Percentiles rank a stretch among this genome's conserved stretches.
Conservation (phyloP, 768 basidiomycete species). For the Lanmaoa rubissima region DNA sequence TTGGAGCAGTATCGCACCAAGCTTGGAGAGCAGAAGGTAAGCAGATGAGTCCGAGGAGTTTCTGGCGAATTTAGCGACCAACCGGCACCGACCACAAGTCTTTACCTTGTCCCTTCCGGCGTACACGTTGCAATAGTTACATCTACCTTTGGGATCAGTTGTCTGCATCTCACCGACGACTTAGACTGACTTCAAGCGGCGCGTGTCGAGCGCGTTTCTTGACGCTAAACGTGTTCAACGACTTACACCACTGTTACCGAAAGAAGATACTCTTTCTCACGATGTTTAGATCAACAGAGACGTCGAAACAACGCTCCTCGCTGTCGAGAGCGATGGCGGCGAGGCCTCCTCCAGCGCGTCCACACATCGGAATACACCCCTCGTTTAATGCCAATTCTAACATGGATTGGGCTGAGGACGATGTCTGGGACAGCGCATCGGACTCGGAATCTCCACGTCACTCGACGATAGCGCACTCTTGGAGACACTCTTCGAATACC, state of each 20-base stretch:
- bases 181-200: not conserved
- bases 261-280: slow-evolving; percentile 11
- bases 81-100: slow-evolving; percentile 25
- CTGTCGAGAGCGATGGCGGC: slow-evolving; percentile 42
- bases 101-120: slow-evolving; percentile 27
- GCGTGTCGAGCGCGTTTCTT: not conserved
- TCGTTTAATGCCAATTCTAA: slow-evolving; percentile 43
- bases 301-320: slow-evolving; percentile 4
- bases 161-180: not conserved
- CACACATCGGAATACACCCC: slow-evolving; percentile 66
- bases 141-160: slow-evolving; percentile 24
- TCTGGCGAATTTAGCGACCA: not conserved
- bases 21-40: slow-evolving; percentile 3
- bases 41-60: not conserved
- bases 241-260: not conserved
- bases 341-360: slow-evolving; percentile 69
- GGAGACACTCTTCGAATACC: slow-evolving; percentile 34
- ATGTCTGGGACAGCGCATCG: slow-evolving; percentile 82
- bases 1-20: slow-evolving; percentile 32
- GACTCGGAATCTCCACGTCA: slow-evolving; percentile 71
- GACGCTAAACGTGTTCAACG: not conserved
- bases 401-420: slow-evolving; percentile 79
- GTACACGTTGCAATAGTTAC: slow-evolving; percentile 24
- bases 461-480: slow-evolving; percentile 47
- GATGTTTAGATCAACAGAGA: not conserved